These are phyloP conservation scores for Henckelia pumila DNA, from an alignment of 257 asterid genomes.

Conservation along the genomic window DNA sequence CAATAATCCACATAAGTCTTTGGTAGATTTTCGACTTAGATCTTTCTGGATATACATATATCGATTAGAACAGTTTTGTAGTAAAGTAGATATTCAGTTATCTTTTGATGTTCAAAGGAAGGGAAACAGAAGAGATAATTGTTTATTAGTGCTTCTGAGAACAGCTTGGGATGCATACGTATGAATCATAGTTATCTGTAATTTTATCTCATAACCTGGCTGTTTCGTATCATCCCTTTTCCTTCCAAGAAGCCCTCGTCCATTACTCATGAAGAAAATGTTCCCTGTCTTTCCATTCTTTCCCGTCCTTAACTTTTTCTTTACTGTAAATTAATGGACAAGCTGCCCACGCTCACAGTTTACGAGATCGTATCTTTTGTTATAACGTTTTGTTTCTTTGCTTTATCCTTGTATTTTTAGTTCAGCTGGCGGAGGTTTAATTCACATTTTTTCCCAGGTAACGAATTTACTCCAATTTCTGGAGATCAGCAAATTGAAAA, in stretches of 20 bases:
- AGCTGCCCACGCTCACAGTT: background rate
- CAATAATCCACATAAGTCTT: background rate
- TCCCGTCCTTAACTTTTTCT: too few species aligned
- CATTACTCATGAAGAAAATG: background rate
- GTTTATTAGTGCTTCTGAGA: background rate
- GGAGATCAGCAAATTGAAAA: background rate
- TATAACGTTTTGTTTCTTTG: background rate
- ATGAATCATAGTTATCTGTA: background rate
- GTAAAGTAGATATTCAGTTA: background rate
- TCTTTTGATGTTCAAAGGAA: background rate
- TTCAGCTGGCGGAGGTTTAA: slow-evolving; percentile 12
- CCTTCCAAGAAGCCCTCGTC: background rate
- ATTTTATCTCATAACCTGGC: background rate
- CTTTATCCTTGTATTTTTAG: background rate
- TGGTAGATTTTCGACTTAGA: background rate
- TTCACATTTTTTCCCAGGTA: slow-evolving; percentile 35
- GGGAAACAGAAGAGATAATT: background rate
- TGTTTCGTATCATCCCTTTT: background rate
- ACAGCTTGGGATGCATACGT: background rate
- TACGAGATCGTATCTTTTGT: background rate
- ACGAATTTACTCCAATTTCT: background rate
- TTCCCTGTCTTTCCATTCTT: too few species aligned
- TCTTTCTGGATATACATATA: background rate
- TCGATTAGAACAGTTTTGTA: background rate
- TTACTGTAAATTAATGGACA: background rate